phyloP scores from a whole-genome alignment of 176 grass and related monocot species.

The Ananas comosus region DNA sequence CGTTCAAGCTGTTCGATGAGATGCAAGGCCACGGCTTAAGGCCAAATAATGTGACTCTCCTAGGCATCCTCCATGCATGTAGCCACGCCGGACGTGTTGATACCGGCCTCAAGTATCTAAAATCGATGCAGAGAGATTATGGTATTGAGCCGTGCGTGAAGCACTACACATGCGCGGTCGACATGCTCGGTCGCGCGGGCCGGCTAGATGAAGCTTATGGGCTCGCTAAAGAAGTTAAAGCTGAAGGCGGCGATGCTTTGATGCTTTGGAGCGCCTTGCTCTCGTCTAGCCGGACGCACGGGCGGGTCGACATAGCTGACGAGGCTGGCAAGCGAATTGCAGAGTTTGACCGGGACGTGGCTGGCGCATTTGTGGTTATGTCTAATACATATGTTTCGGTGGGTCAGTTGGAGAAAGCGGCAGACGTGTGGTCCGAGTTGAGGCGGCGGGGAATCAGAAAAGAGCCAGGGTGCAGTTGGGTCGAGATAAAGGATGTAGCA shows the following conservation, averaged over 20 bases:
- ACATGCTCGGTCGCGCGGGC: slow-evolving; percentile 65
- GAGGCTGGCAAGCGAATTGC: slow-evolving; percentile 32
- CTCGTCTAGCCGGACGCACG: slow-evolving; percentile 59
- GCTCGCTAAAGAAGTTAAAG: slow-evolving; percentile 26
- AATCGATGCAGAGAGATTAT: slow-evolving; percentile 35
- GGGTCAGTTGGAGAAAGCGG: slow-evolving; percentile 37
- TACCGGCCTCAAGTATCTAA: slow-evolving; percentile 40
- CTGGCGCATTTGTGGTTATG: slow-evolving; percentile 57
- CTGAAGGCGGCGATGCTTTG: slow-evolving; percentile 35
- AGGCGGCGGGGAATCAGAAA: slow-evolving; percentile 47
- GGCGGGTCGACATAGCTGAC: slow-evolving; percentile 41
- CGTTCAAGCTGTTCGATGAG: slow-evolving; percentile 39
- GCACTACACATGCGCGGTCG: slow-evolving; percentile 67
- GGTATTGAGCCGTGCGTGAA: slow-evolving; percentile 37
- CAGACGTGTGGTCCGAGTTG: slow-evolving; percentile 43
- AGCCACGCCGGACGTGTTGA: slow-evolving; percentile 60
- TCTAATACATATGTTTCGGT: slow-evolving; percentile 56
- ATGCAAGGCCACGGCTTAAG: slow-evolving; percentile 35
- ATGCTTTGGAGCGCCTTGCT: slow-evolving; percentile 69
- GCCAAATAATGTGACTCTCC: slow-evolving; percentile 58
- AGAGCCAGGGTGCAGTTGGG: slow-evolving; percentile 74
- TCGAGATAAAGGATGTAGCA: slow-evolving; percentile 54
- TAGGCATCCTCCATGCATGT: slow-evolving; percentile 65
- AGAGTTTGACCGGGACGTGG: slow-evolving; percentile 54
- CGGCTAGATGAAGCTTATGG: slow-evolving; percentile 40